A percentile compares a stretch with the other conserved stretches of the same genome.
phyloP scores from a whole-genome alignment of 164 flowering plant species.

The Tinospora cordifolia region DNA sequence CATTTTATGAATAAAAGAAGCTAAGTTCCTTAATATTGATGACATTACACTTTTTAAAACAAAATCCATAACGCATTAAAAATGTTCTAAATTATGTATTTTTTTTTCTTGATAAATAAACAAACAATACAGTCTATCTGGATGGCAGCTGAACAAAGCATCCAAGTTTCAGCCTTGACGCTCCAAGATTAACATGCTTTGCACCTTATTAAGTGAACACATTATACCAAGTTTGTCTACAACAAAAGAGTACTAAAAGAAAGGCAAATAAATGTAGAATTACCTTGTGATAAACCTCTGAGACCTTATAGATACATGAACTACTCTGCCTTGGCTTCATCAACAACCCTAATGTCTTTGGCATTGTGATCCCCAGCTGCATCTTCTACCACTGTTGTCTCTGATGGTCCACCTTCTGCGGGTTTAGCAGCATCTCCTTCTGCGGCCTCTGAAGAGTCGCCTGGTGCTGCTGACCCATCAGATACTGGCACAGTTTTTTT shows the following conservation, averaged over 20 bases:
- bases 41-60: no score
- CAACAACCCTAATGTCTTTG: constrained; percentile 14
- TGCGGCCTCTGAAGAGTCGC: constrained; percentile 26
- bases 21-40: no score
- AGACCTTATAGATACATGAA: background rate
- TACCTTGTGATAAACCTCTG: background rate
- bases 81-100: no score
- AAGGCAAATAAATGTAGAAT: background rate
- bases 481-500: constrained; percentile 33
- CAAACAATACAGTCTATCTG: no score
- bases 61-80: no score
- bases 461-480: constrained; percentile 23
- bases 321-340: constrained; percentile 9
- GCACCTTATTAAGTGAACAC: background rate
- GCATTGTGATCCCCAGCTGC: constrained; percentile 10
- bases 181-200: no score
- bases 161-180: no score
- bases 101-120: no score
- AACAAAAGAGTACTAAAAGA: constrained; percentile 2
- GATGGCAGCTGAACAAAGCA: no score
- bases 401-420: constrained; percentile 22
- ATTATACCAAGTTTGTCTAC: background rate
- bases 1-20: no score
- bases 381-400: constrained; percentile 15
- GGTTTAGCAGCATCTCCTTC: constrained; percentile 24